Evolutionary conservation across 805 yeast species (phyloP).

Genomic region (Yamadazyma laniorum): DNA sequence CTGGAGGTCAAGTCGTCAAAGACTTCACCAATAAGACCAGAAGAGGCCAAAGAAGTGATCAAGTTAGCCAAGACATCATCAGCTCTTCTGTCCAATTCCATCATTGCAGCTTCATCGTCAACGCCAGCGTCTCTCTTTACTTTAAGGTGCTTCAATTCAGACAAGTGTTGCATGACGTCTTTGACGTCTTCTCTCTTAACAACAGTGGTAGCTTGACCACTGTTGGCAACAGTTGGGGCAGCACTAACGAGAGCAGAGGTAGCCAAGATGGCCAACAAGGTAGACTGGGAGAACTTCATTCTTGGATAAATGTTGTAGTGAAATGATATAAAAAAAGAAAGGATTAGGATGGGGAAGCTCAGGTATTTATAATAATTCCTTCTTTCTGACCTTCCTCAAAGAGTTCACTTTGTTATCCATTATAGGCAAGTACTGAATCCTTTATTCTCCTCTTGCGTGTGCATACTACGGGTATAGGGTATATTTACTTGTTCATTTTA

Average conservation of each 20-base stretch:
- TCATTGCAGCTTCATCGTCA: constrained; percentile 26
- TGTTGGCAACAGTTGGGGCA: constrained; percentile 25
- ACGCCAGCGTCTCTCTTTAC: constrained; percentile 33
- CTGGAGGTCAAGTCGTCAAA: constrained; percentile 35
- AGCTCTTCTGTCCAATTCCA: constrained; percentile 33
- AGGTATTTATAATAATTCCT: constrained; percentile 2
- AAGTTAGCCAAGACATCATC: constrained; percentile 35
- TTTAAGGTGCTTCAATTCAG: constrained; percentile 32
- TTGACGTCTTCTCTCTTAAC: constrained; percentile 33
- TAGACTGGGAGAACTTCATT: constrained; percentile 43
- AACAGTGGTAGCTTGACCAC: constrained; percentile 6
- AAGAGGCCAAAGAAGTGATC: constrained; percentile 33
- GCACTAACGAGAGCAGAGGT: constrained; percentile 36
- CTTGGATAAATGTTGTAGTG: background rate
- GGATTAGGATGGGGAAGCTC: no score
- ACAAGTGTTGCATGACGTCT: constrained; percentile 31
- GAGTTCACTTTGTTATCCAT: constrained; percentile 3
- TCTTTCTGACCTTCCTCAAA: background rate
- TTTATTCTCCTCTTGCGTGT: constrained; percentile 5
- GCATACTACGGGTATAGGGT: background rate
- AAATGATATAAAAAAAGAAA: constrained; percentile 5
- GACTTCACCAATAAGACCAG: constrained; percentile 39
- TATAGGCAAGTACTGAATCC: constrained; percentile 8
- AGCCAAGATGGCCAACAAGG: constrained; percentile 41
- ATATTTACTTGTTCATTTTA: background rate